These are phyloP conservation scores for Azolla pinnata DNA, from an alignment of 75 land plant genomes.

Conservation along the genomic window DNA sequence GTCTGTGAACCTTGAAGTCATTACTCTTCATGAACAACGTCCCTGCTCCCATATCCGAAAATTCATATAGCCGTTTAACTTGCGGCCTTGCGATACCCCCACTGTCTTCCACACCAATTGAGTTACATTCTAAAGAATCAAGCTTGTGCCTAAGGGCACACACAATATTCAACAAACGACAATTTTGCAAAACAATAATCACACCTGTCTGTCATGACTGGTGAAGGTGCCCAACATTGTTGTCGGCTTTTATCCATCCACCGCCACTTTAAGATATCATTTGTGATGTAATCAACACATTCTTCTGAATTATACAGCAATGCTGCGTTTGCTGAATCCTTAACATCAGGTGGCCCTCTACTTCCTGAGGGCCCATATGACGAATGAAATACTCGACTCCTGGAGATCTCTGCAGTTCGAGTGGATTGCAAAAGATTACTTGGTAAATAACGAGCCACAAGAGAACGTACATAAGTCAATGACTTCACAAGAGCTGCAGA, in stretches of 20 bases:
- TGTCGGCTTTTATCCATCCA: constrained; percentile 51
- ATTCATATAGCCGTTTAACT: constrained; percentile 41
- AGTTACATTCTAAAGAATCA: neutral
- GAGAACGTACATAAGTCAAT: constrained; percentile 71
- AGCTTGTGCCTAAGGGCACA: too few relatives aligned
- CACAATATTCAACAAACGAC: neutral
- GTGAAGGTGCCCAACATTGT: constrained; percentile 40
- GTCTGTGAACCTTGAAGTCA: constrained; percentile 46
- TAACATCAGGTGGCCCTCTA: constrained; percentile 41
- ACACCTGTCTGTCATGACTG: constrained; percentile 57
- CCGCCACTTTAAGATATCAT: constrained; percentile 72
- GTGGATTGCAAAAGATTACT: constrained; percentile 51
- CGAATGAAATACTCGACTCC: constrained; percentile 14
- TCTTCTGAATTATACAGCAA: constrained; percentile 28
- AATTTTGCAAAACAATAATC: neutral
- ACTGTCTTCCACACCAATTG: constrained; percentile 35
- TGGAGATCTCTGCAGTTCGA: constrained; percentile 43
- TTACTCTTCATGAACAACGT: constrained; percentile 63
- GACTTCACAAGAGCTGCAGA: constrained; percentile 84
- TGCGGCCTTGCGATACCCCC: constrained; percentile 51
- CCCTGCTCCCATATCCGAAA: constrained; percentile 86
- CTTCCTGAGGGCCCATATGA: constrained; percentile 52
- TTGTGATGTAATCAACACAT: constrained; percentile 48
- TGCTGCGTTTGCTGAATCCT: constrained; percentile 37
- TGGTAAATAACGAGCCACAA: constrained; percentile 80